A percentile compares a stretch with the other conserved stretches of the same genome.
phyloP scores from a whole-genome alignment of 2,329 filamentous ascomycete genomes.

The Ophiocordyceps camponoti-floridani region DNA sequence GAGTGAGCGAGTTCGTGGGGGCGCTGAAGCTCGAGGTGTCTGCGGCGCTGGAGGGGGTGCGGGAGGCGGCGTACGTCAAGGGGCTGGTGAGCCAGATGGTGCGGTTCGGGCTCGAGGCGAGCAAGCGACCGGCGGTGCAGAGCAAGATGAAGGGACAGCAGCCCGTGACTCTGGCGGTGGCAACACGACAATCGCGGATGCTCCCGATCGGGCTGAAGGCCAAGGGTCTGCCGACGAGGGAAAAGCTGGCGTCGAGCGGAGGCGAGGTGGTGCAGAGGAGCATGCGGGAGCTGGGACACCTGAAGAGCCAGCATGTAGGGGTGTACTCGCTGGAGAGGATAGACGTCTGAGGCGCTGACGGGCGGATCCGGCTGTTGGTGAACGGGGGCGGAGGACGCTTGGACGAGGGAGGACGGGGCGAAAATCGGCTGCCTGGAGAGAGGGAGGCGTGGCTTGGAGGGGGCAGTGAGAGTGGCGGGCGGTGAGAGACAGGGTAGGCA shows the following conservation, averaged over 20 bases:
- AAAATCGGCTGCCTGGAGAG: background rate
- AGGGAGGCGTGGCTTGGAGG: background rate
- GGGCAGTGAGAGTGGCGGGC: background rate
- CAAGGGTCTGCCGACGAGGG: constrained; percentile 26
- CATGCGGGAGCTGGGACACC: constrained; percentile 54
- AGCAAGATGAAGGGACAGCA: constrained; percentile 17
- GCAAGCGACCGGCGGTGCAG: constrained; percentile 12
- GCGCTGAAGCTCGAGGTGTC: constrained; percentile 51
- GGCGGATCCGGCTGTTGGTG: too few species aligned
- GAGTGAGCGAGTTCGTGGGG: constrained; percentile 45
- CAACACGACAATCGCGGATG: constrained; percentile 27
- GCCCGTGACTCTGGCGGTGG: constrained; percentile 22
- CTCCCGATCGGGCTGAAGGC: constrained; percentile 60
- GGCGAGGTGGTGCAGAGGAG: constrained; percentile 56
- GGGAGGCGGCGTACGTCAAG: constrained; percentile 48
- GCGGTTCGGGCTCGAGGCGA: constrained; percentile 32
- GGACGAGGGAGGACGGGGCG: background rate
- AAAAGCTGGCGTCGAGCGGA: constrained; percentile 49
- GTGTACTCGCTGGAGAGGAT: constrained; percentile 74
- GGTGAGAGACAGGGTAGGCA: too few species aligned
- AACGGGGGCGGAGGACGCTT: background rate
- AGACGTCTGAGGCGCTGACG: constrained; percentile 25
- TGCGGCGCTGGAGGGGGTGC: constrained; percentile 52
- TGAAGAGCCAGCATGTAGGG: constrained; percentile 64
- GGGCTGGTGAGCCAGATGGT: constrained; percentile 49